Evolutionary conservation across 306 rosid species (phyloP), one percentile per base, ranked within the genome.

Genomic region (Cicer arietinum): DNA sequence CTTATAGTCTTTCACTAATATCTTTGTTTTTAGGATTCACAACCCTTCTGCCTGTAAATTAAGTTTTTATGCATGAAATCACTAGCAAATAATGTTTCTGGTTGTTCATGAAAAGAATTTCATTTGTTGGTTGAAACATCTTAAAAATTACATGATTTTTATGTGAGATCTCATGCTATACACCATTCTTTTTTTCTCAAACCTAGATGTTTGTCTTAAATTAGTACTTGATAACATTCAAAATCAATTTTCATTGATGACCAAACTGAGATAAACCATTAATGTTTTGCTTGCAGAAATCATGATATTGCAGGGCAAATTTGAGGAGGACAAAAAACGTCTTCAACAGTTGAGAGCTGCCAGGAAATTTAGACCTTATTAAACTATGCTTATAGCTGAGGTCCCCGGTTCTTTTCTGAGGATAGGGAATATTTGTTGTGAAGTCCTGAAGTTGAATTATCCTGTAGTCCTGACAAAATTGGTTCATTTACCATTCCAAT

Each of bases 341-440:
- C 84, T 94, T 46, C 98, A 90, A 73, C 95, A 87, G 77, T 59
- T 91, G 22, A 81, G 97, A 87, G 96, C 97, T 74, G 84, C 96
- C 45, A 86, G 97, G 81, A 90, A 91, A 83, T 94, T 94, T 80
- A 86, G 88, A 48, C 98, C 97, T 12, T 94, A 94, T 79, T 94
- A 84, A 86, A 47, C 57, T 9, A 54, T 7, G 48, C 8, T 60
- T 53, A 45, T 65, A 22, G 41, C 8, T 30, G 6, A 25, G 42
- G 74, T 59, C 52, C 30, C 11, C 1, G 0, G 8, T 78, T 22
- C 41, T 52, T 66, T 65, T 65, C 17, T 11, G 12, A 7, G 13
- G 51, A 6, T 47, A 13, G 25, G 53, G 12, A n/a, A 44, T 16
- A 14, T 41, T 57, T 10, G 53, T 53, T 52, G 10, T 25, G 50